Evolutionary conservation across 2,329 filamentous ascomycete genomes (phyloP), one percentile per base, ranked within the genome.

Genomic region (Colletotrichum tropicicola): DNA sequence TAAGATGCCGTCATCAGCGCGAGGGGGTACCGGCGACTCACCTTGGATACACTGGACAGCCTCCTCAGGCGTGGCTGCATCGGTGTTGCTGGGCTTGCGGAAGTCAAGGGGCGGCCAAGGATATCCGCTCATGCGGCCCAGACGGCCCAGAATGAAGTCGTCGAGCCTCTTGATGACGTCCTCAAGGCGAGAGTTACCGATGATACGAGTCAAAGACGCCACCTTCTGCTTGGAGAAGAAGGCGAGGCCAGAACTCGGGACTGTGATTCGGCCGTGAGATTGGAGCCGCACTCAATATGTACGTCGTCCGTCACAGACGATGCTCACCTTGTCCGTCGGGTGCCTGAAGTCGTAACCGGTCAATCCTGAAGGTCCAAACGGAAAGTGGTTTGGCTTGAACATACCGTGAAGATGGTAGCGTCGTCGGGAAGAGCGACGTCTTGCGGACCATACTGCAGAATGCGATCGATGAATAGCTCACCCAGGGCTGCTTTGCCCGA

Each of bases 201-300:
- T 67, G 37, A 53, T 67, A 9, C 61, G 41, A 2, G 61, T 66
- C 41, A 79, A 60, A 3, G 74, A 72, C 3, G 59, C 67, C 8
- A 78, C 71, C 44, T 73, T 72, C 17, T 70, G 70, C 21, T 78
- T 73, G 1, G 77, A 78, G 49, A 78, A 78, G 60, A 78, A 78
- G 12, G 75, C 71, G 10, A 78, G 56, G 35, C 71, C 72, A 7
- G 73, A 69, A 28, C 63, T 69, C 17, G 66, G 58, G 17, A 67
- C 69, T 70, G 21, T 35, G 32, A 35, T 15, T 35, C 3, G 23
- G 44, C 19, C 44, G 19, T 2, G 15, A 6, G n/a, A n/a, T n/a
- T n/a, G n/a, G n/a, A n/a, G n/a, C n/a, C n/a, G n/a, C n/a, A n/a
- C n/a, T n/a, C n/a, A n/a, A n/a, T n/a, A n/a, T n/a, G n/a, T n/a